A percentile compares a stretch with the other conserved stretches of the same genome.
phyloP scores from a whole-genome alignment of 257 asterid genomes.

The Scutellaria barbata region DNA sequence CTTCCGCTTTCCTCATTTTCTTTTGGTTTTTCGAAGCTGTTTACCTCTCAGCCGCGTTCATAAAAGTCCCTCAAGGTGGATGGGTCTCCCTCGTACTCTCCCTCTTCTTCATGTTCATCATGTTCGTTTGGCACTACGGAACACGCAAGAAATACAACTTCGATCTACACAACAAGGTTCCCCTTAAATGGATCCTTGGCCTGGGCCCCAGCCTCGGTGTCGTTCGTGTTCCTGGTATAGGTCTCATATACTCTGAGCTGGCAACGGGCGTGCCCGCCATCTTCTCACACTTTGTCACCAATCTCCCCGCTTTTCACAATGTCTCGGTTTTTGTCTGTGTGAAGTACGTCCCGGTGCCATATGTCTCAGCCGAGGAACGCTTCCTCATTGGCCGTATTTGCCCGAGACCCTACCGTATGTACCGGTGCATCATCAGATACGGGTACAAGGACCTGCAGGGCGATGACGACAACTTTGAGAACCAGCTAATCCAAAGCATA shows the following conservation, averaged over 20 bases:
- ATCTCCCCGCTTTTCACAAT: slow-evolving; percentile 92
- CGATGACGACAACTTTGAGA: slow-evolving; percentile 81
- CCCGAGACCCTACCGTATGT: slow-evolving; percentile 93
- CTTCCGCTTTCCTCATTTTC: slow-evolving; percentile 64
- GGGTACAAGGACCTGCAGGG: slow-evolving; percentile 93
- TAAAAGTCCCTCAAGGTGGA: slow-evolving; percentile 89
- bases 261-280: slow-evolving; percentile 92
- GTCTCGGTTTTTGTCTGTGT: slow-evolving; percentile 92
- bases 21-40: slow-evolving; percentile 71
- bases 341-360: slow-evolving; percentile 86
- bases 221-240: slow-evolving; percentile 96
- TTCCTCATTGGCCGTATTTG: slow-evolving; percentile 93
- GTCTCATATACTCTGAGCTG: slow-evolving; percentile 87
- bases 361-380: slow-evolving; percentile 84
- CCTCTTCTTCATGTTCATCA: slow-evolving; percentile 64
- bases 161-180: slow-evolving; percentile 90
- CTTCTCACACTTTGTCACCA: slow-evolving; percentile 90
- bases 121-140: slow-evolving; percentile 96
- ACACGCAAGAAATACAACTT: slow-evolving; percentile 88
- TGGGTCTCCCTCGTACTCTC: slow-evolving; percentile 87
- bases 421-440: slow-evolving; percentile 89
- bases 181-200: slow-evolving; percentile 86
- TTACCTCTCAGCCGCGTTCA: slow-evolving; percentile 64
- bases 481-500: slow-evolving; percentile 76
- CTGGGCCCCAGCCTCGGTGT: slow-evolving; percentile 93